phyloP scores from a whole-genome alignment of 2,329 filamentous ascomycete genomes.

The Aspergillus thermomutatus region DNA sequence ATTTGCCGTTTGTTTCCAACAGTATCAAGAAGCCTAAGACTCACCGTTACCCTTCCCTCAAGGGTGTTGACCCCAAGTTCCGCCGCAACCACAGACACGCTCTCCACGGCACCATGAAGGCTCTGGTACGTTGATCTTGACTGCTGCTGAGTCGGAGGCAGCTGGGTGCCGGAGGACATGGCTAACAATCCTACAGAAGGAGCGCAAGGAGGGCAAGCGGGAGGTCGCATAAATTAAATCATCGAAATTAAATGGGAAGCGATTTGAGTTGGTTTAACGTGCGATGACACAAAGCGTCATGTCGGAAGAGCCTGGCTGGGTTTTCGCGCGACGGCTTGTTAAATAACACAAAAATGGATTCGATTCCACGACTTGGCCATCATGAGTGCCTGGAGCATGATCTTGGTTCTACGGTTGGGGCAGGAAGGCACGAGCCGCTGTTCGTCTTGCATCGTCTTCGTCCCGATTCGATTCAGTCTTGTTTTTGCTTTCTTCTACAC shows the following conservation, averaged over 20 bases:
- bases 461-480: neutral
- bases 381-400: slow-evolving; percentile 6
- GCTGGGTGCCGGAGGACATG: neutral
- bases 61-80: slow-evolving; percentile 99
- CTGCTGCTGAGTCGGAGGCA: neutral
- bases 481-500: neutral
- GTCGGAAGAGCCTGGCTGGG: slow-evolving; percentile 16
- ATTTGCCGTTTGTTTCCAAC: slow-evolving; percentile 21
- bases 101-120: slow-evolving; percentile 97
- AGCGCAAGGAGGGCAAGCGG: slow-evolving; percentile 93
- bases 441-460: neutral
- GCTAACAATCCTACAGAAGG: slow-evolving; percentile 67
- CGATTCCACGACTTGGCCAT: slow-evolving; percentile 14
- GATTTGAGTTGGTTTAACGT: slow-evolving; percentile 33
- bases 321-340: slow-evolving; percentile 16
- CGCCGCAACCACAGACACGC: slow-evolving; percentile 99
- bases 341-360: slow-evolving; percentile 23
- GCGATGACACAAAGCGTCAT: slow-evolving; percentile 30
- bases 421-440: slow-evolving; percentile 12
- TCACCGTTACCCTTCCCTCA: slow-evolving; percentile 96
- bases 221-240: slow-evolving; percentile 67
- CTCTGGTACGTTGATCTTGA: slow-evolving; percentile 67
- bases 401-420: slow-evolving; percentile 4
- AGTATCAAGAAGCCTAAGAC: slow-evolving; percentile 99
- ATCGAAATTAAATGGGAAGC: slow-evolving; percentile 25